phyloP scores from a whole-genome alignment of 768 basidiomycete genomes.

The Boletus patriciae region DNA sequence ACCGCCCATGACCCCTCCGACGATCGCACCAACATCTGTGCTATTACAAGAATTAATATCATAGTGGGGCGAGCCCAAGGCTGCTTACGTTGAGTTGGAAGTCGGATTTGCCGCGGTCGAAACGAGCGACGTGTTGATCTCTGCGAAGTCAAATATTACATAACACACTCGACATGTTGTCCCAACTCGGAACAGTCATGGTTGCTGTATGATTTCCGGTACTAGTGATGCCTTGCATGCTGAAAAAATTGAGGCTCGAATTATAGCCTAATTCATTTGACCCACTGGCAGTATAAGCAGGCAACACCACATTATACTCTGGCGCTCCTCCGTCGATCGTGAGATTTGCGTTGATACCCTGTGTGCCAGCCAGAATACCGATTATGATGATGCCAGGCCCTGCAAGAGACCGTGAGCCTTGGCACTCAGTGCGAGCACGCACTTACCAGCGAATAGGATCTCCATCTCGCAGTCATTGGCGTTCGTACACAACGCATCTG shows the following conservation, averaged over 20 bases:
- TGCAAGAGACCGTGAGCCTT: neutral
- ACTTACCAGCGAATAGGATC: constrained; percentile 15
- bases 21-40: constrained; percentile 8
- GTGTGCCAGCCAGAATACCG: constrained; percentile 6
- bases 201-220: constrained; percentile 16
- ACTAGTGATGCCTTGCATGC: constrained; percentile 10
- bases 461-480: constrained; percentile 14
- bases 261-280: constrained; percentile 5
- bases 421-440: neutral
- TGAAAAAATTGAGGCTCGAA: constrained; percentile 15
- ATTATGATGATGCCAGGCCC: constrained; percentile 19
- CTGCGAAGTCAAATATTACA: constrained; percentile 22
- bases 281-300: constrained; percentile 12
- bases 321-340: constrained; percentile 11
- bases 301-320: constrained; percentile 1
- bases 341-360: constrained; percentile 19
- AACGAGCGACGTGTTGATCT: constrained; percentile 18
- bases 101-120: neutral
- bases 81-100: neutral
- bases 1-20: constrained; percentile 13
- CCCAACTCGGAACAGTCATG: constrained; percentile 15
- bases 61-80: too few relatives aligned
- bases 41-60: neutral
- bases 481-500: constrained; percentile 11
- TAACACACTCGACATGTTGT: constrained; percentile 9